Evolutionary conservation across 805 yeast species (phyloP), one percentile per base, ranked within the genome.

Genomic region (Nakazawaea wyomingensis): DNA sequence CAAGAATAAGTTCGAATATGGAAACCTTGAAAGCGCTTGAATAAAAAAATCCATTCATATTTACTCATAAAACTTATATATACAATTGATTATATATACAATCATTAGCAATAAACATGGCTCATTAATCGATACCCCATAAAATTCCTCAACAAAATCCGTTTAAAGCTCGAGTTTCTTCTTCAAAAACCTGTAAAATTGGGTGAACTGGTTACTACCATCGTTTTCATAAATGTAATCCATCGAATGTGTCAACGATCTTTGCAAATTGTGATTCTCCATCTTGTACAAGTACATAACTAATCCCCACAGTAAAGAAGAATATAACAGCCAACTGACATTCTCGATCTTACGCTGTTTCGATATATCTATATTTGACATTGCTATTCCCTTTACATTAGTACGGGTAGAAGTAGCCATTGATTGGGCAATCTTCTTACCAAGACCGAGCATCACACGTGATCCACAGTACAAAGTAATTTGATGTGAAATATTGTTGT

Each of bases 401-500:
- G n/a, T n/a, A n/a, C n/a, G n/a, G n/a, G 27, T 24, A 9, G 27
- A 9, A 0, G 57, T 59, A 2, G 59, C 38, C 18, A 62, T 41
- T 24, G 54, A 47, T 2, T 44, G 41, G 17, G 69, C 70, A 10
- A 73, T 38, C 34, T 72, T 68, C 54, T 77, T 80, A 11, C 83
- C 82, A 4, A 72, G 39, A 0, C 85, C 91, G 33, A 85, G 55
- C 39, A 77, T 55, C 4, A 82, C 86, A 34, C 95, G 67, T 3
- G 87, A 78, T 44, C 81, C 73, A 48, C 87, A 82, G 54, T 85
- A 85, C 39, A 85, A 68, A 1, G 89, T 85, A 50, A 85, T 75
- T 59, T 84, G 90, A 48, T 78, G 82, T n/a, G 85, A 70, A 22
- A 83, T 80, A 4, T 56, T 36, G 16, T 14, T 30, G 19, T 39